A percentile compares a stretch with the other conserved stretches of the same genome.
Evolutionary conservation across 2,329 filamentous ascomycete genomes (phyloP).

Genomic region (Apiospora hydei): DNA sequence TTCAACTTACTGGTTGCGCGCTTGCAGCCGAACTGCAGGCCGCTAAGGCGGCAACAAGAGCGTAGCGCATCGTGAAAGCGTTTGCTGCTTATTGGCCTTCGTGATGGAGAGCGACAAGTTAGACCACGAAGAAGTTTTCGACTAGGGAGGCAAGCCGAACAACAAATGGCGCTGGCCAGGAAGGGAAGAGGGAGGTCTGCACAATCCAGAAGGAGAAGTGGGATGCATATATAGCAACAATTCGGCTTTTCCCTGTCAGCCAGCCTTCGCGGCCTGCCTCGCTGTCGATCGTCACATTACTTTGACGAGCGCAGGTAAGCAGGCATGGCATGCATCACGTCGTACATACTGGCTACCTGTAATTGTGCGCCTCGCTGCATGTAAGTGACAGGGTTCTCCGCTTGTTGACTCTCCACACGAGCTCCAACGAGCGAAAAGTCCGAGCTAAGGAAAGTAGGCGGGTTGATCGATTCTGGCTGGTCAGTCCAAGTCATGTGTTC

Average conservation of each 20-base stretch:
- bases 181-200: background rate
- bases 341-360: background rate
- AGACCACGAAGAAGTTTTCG: background rate
- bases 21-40: constrained; percentile 28
- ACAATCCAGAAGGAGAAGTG: background rate
- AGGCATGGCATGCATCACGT: constrained; percentile 5
- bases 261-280: background rate
- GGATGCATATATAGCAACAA: background rate
- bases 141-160: constrained; percentile 7
- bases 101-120: background rate
- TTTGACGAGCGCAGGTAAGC: constrained; percentile 9
- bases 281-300: constrained; percentile 19
- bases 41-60: constrained; percentile 24
- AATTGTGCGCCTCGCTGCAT: background rate
- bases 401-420: constrained; percentile 9
- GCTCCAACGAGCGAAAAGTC: background rate
- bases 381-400: constrained; percentile 16
- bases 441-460: background rate
- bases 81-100: background rate
- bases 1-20: constrained; percentile 24
- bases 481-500: constrained; percentile 9
- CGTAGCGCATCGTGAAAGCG: constrained; percentile 13
- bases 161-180: background rate
- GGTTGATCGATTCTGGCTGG: background rate
- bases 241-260: background rate